Evolutionary conservation across 2,329 filamentous ascomycete species (phyloP).

Genomic region (Sporothrix pseudoabietina): DNA sequence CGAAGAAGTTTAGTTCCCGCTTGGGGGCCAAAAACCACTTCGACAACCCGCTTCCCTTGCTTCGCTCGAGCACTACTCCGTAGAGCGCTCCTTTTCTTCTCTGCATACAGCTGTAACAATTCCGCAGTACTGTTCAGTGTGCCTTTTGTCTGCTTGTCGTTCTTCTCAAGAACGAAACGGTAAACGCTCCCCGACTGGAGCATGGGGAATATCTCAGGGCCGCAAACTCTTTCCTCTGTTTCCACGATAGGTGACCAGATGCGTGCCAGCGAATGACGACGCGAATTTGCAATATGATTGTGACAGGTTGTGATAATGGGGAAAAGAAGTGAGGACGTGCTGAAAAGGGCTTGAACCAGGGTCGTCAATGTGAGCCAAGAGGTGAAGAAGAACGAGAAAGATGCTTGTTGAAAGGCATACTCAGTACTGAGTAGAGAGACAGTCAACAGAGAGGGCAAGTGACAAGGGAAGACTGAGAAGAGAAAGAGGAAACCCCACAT

Average conservation of each 20-base stretch:
- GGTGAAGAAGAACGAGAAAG: not conserved
- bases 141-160: not conserved
- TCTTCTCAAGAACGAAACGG: not conserved
- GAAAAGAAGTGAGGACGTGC: not conserved
- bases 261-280: conserved; percentile 20
- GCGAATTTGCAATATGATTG: not conserved
- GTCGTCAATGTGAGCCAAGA: not conserved
- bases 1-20: not conserved
- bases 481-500: not conserved
- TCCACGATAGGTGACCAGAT: not conserved
- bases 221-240: not conserved
- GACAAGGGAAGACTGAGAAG: not conserved
- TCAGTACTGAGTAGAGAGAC: not conserved
- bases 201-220: not conserved
- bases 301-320: conserved; percentile 12
- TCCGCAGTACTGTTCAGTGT: not conserved
- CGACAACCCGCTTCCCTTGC: not conserved
- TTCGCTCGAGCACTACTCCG: no score
- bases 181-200: not conserved
- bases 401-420: no score
- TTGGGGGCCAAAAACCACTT: conserved; percentile 15
- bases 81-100: not conserved
- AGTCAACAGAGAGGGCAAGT: not conserved
- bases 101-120: not conserved
- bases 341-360: not conserved